Conservation (phyloP, 192 early-diverging fungal species). For the Funneliformis geosporum region DNA sequence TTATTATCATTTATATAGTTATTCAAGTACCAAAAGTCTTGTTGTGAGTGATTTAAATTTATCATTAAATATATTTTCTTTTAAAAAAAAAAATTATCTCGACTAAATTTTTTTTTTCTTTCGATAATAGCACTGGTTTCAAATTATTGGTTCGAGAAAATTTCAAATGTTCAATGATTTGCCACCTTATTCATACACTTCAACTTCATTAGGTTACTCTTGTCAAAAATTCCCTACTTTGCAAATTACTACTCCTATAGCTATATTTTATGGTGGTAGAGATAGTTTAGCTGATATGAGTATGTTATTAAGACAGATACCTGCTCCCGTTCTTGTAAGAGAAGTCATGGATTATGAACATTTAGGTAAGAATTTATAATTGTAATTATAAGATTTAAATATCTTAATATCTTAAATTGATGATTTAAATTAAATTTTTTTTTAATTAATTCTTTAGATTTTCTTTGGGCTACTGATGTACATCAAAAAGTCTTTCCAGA, state of each 20-base stretch:
- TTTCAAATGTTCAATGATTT: constrained; percentile 93
- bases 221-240: constrained; percentile 70
- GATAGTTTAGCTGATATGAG: constrained; percentile 81
- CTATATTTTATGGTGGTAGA: constrained; percentile 86
- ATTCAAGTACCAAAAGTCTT: constrained; percentile 83
- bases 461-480: constrained; percentile 54
- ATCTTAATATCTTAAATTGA: neutral
- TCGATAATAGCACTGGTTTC: constrained; percentile 79
- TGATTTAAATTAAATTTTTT: neutral
- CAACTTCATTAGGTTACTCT: constrained; percentile 43
- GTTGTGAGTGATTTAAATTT: constrained; percentile 52
- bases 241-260: constrained; percentile 83
- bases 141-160: constrained; percentile 81
- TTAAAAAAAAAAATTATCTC: neutral
- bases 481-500: constrained; percentile 50
- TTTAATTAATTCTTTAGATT: constrained; percentile 29
- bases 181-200: constrained; percentile 44
- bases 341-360: constrained; percentile 81
- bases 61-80: neutral
- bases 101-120: neutral
- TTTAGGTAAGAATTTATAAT: constrained; percentile 44
- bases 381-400: too few species aligned
- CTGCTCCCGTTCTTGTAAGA: constrained; percentile 56
- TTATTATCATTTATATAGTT: constrained; percentile 89
- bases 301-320: constrained; percentile 51